Evolutionary conservation across 2,329 filamentous ascomycete species (phyloP).

Genomic region (Bertia moriformis): DNA sequence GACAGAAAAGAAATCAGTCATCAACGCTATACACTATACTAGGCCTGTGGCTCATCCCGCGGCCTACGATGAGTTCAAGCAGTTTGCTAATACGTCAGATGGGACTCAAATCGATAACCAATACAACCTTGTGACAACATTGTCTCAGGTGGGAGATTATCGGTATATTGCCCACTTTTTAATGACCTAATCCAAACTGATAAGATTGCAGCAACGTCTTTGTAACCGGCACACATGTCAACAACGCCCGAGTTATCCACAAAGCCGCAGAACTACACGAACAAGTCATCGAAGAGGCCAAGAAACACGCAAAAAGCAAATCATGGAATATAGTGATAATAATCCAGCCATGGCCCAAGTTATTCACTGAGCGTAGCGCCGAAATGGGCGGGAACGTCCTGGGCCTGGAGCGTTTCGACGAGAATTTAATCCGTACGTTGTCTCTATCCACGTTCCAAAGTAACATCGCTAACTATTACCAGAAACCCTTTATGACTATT

Average conservation of each 20-base stretch:
- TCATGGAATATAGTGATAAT: neutral
- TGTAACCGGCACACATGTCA: neutral
- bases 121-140: no score
- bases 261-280: neutral
- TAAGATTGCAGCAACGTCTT: neutral
- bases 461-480: neutral
- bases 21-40: neutral
- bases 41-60: neutral
- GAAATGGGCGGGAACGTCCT: neutral
- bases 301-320: neutral
- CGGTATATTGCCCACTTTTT: no score
- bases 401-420: neutral
- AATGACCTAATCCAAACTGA: neutral
- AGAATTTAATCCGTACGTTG: neutral
- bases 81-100: neutral
- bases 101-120: no score
- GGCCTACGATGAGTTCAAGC: neutral
- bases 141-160: no score
- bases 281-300: neutral
- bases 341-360: neutral
- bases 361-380: neutral
- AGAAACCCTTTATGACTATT: no score
- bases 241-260: neutral
- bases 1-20: neutral
- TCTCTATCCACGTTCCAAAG: neutral